Evolutionary conservation across 352 stramenopile species (phyloP).

Genomic region (Bremia lactucae): DNA sequence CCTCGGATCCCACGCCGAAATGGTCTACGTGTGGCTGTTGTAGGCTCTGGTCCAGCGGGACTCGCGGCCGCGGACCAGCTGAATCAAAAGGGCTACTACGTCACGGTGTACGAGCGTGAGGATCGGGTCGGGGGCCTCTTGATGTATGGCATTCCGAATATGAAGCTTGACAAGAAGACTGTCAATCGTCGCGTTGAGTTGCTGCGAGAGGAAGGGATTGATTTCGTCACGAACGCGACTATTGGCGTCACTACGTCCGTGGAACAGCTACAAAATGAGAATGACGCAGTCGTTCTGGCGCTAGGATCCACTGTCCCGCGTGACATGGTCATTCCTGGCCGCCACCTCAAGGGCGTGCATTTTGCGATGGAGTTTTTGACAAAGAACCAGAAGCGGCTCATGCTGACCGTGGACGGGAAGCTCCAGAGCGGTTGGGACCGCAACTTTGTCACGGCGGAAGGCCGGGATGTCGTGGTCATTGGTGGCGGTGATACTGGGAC

Average conservation of each 20-base stretch:
- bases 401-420: conserved; percentile 92
- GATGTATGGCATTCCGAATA: conserved; percentile 99
- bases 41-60: conserved; percentile 89
- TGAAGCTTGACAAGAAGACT: conserved; percentile 97
- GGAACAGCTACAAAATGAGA: conserved; percentile 46
- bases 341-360: conserved; percentile 92
- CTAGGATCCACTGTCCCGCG: conserved; percentile 92
- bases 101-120: conserved; percentile 95
- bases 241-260: conserved; percentile 85
- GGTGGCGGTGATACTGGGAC: conserved; percentile 94
- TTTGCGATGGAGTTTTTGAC: conserved; percentile 97
- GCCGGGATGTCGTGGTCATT: conserved; percentile 97
- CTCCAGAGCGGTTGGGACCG: conserved; percentile 93
- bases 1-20: conserved; percentile 89
- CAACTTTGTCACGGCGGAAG: conserved; percentile 92
- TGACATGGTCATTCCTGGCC: conserved; percentile 83
- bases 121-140: conserved; percentile 93
- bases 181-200: conserved; percentile 92
- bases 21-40: conserved; percentile 91
- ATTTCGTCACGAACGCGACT: conserved; percentile 94
- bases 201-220: conserved; percentile 92
- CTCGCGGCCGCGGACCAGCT: conserved; percentile 93
- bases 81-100: conserved; percentile 96
- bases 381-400: conserved; percentile 95
- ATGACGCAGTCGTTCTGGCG: conserved; percentile 91